Base-by-base conservation (phyloP, 768 basidiomycete species). In the Boletus subcaerulescens region DNA sequence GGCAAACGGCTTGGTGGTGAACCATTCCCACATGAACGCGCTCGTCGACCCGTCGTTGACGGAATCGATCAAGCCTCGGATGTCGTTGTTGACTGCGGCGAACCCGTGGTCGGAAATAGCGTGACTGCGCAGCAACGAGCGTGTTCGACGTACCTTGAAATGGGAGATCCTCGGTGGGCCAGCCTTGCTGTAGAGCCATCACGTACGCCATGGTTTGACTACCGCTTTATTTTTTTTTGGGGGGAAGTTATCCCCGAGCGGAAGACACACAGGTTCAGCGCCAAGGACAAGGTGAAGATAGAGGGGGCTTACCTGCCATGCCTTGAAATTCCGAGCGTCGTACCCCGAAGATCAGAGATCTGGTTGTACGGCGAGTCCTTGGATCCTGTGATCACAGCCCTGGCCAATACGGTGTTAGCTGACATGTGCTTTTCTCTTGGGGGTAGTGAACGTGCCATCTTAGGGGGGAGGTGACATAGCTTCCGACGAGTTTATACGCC, bases 11-110 rank as follows among this genome's bases (percentile, higher is more conserved):
- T 88, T 88, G 38, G 86, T 88, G 5, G 86, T 88, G 70, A 96
- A 97, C 90, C 89, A 92, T 69, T 93, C 92, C 91, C 92, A 93
- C 86, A 95, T 89, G 73, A 95, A 95, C 12, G 88, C 89, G 58
- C 90, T 91, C 7, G 93, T 93, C 13, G 87, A 81, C 0, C 87
- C 90, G 48, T 90, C 85, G 65, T 97, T 97, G 14, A 96, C 92
- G 6, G 93, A 92, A 58, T 86, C 75, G 56, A 95, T 83, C 31
- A 98, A 76, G 11, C 90, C 86, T 15, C 80, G 84, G 55, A 93
- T 90, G 61, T 91, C 85, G 59, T 89, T 84, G 65, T 91, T 90
- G 36, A 91, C 91, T 92, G 55, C 7, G 22, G 20, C 8, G 36
- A 12, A 13, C 12, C 15, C 38, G 38, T 17, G 12, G 17, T 39